Evolutionary conservation across 768 basidiomycete species (phyloP), one percentile per base, ranked within the genome.

Genomic region (Hydnum rufescens): DNA sequence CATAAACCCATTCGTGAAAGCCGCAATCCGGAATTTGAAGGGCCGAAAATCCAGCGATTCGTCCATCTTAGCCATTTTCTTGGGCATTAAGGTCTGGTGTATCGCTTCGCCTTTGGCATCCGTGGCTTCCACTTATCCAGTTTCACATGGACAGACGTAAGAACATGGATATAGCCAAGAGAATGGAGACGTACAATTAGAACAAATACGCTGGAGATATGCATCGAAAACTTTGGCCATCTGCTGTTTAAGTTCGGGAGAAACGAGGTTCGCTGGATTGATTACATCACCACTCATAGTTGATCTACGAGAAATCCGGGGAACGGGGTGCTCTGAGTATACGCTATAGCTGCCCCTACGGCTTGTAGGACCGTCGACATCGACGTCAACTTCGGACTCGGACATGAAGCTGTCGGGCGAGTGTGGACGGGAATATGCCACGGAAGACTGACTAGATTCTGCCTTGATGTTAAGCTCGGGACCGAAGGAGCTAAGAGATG

Each of bases 21-120:
- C 93, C 62, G 89, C 87, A 58, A 99, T 99, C 54, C 93, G 78
- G 69, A 99, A 99, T 66, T 96, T 96, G 77, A 99, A 97, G 47
- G 93, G 93, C 26, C 93, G 77, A 67, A 93, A 99, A 65, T 97
- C 93, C 42, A 81, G 78, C 32, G 87, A 90, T 68, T 96, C 93
- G 63, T 95, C 92, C 53, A 97, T 71, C 51, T 88, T 80, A 60
- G 89, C 85, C 93, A 99, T 97, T 72, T 72, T 71, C 50, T 55
- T 55, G 2, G 92, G 83, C 93, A 99, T 99, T 60, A 97, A 72
- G 32, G 88, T 88, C 66, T 99, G 93, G 62, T 99, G 93, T 54
- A 99, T 89, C 42, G 85, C 80, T 64, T 99, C 93, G 49, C 93
- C 93, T 65, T 99, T 99, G 29, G 76, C 72, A 62, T 97, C 95